Evolutionary conservation across 1,284 basidiomycete species (phyloP), one percentile per base, ranked within the genome.

Genomic region (Trichosporon sp.): DNA sequence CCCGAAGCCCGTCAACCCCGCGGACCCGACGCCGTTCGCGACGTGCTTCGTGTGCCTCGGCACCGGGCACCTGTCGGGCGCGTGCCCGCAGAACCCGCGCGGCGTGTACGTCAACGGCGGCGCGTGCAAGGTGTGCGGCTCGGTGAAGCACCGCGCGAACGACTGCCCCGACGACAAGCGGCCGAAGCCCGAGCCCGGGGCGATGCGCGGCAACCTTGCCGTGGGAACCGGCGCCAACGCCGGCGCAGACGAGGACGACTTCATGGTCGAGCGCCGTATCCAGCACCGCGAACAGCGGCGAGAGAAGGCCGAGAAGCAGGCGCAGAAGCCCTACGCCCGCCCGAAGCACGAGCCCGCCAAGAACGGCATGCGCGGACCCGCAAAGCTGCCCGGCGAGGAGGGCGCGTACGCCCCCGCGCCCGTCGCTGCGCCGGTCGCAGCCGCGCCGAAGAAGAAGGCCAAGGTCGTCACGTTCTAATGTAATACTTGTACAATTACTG

Each of bases 61-160:
- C 4, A 88, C 87, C 74, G 93, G 93, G 0, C 93, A 96, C 77
- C 86, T 96, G 1, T 91, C 92, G 0, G 89, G 90, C 0, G 84
- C 87, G 21, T 98, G 95, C 81, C 91, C 92, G 0, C 83, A 91
- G 76, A 97, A 97, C 77, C 86, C 87, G 69, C 90, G 88, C 71
- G 94, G 95, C 1, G 87, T 97, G 31, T 98, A 97, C 77, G 92
- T 93, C 0, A 91, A 95, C 73, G 95, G 95, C 25, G 95, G 95
- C 2, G 87, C 86, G 69, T 98, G 95, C 79, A 96, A 94, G 78
- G 85, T 97, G 11, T 98, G 95, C 78, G 88, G 89, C 3, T 88
- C 91, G 65, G 94, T 90, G 3, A 87, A 89, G 1, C 95, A 97
- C 84, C 86, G 96, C 11, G 94, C 93, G 0, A 91, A 89, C 76